Base-by-base conservation (phyloP, 306 rosid species). In the Ochetophila trinervis region DNA sequence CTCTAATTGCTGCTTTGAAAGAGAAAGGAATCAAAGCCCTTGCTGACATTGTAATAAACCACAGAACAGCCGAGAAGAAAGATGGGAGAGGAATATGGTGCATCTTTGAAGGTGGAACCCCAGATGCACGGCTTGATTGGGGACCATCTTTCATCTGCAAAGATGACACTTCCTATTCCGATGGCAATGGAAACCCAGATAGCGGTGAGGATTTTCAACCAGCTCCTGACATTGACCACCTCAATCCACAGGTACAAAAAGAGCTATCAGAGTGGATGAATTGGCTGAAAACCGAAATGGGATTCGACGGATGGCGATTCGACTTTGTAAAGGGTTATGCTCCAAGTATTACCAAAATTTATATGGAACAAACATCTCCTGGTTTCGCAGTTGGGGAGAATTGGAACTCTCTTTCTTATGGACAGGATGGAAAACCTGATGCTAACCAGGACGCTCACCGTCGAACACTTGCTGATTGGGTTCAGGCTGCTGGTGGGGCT, bases 11-110 rank as follows among this genome's bases (percentile, higher is more conserved):
- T 0, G 78, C 83, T 22, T 77, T 86, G 66, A 72, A 65, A 17
- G 67, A 45, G 0, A 83, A 70, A 5, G 87, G 90, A 19, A 88
- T 91, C 27, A 86, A 86, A 37, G 60, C 71, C 54, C 0, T 91
- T 0, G 97, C 96, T 13, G 95, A 91, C 74, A 86, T 91, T 49
- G 96, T 91, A 35, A 91, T 91, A 78, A 86, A 88, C 80, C 97
- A 91, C 69, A 85, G 90, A 82, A 81, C 90, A 5, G 91, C 97
- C 21, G 90, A 88, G 79, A 80, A 65, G 54, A 63, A 78, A 53
- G 96, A 88, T 15, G 68, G 21, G 5, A 83, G 95, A 74, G 91
- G 96, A 22, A 81, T 78, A 9, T 88, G 83, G 66, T 71, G 85
- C 85, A 66, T 91, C 76, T 88, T 88, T 42, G 95, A 91, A 74